These are phyloP conservation scores for Cladorrhinum samala DNA, from an alignment of 495 filamentous ascomycete species.

Conservation along the genomic window DNA sequence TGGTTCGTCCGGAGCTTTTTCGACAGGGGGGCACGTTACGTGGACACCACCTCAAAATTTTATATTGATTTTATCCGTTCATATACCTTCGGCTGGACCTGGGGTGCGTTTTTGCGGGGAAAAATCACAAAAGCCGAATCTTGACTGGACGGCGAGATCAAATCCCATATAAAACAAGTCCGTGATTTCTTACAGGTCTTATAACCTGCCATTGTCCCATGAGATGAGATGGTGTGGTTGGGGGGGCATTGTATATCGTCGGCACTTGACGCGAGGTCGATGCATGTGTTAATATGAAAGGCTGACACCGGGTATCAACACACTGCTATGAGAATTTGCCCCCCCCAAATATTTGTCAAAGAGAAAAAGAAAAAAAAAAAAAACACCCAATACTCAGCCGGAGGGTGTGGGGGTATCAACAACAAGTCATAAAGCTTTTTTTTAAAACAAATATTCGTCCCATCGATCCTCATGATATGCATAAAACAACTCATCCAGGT, in stretches of 20 bases:
- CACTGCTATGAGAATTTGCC: too few species aligned
- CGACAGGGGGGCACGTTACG: not conserved
- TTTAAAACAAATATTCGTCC: constrained; percentile 31
- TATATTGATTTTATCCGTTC: not conserved
- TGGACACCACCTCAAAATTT: not conserved
- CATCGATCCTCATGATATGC: constrained; percentile 32
- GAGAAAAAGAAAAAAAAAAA: not conserved
- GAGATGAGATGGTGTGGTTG: not conserved
- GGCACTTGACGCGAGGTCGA: not conserved
- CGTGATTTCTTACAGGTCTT: not conserved
- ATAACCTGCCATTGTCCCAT: not conserved
- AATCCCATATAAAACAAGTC: too few species aligned
- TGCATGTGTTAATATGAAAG: too few species aligned
- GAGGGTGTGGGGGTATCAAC: not conserved
- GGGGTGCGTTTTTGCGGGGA: not conserved
- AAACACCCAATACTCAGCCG: not conserved
- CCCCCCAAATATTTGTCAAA: too few species aligned
- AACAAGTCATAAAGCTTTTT: not conserved
- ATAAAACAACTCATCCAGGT: constrained; percentile 28
- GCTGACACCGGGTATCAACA: too few species aligned
- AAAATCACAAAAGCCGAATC: not conserved
- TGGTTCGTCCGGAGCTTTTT: not conserved
- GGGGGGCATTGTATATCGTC: not conserved
- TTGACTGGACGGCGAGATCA: too few species aligned
- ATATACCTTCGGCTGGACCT: not conserved